Percentiles rank a stretch among this genome's conserved stretches.
Evolutionary conservation across 192 early-diverging fungal species (phyloP).

Genomic region (Anaeromyces robustus): DNA sequence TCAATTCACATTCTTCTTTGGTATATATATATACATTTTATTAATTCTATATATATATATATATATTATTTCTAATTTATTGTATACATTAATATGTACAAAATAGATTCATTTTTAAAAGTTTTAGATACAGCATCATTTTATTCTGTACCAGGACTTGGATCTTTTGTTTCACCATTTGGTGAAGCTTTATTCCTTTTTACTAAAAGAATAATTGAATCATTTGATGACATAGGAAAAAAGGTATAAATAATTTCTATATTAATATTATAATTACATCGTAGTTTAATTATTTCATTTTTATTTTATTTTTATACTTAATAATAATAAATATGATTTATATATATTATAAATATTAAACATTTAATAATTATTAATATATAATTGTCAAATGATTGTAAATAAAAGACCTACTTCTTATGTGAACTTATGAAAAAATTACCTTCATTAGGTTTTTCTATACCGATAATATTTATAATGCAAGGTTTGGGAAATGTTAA

Average conservation of each 20-base stretch:
- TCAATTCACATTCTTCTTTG: neutral
- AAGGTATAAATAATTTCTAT: neutral
- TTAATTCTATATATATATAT: too few species aligned
- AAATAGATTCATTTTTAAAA: conserved; percentile 2
- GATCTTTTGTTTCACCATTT: conserved; percentile 8
- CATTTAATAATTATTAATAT: too few species aligned
- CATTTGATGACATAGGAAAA: neutral
- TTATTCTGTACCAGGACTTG: conserved; percentile 12
- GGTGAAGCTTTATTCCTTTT: conserved; percentile 4
- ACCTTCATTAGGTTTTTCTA: neutral
- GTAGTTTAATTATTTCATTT: too few species aligned
- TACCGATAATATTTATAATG: neutral
- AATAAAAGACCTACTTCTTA: neutral
- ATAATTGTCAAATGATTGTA: neutral
- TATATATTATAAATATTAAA: too few species aligned
- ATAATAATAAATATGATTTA: too few species aligned
- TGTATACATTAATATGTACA: too few species aligned
- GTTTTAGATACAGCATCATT: conserved; percentile 6
- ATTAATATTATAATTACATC: too few species aligned
- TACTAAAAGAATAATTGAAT: neutral
- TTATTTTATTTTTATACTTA: too few species aligned
- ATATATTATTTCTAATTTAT: too few species aligned
- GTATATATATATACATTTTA: neutral
- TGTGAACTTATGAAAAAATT: neutral
- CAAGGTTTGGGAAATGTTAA: neutral